Conservation (phyloP, 2,329 filamentous ascomycete species). For the Phialophora macrospora region DNA sequence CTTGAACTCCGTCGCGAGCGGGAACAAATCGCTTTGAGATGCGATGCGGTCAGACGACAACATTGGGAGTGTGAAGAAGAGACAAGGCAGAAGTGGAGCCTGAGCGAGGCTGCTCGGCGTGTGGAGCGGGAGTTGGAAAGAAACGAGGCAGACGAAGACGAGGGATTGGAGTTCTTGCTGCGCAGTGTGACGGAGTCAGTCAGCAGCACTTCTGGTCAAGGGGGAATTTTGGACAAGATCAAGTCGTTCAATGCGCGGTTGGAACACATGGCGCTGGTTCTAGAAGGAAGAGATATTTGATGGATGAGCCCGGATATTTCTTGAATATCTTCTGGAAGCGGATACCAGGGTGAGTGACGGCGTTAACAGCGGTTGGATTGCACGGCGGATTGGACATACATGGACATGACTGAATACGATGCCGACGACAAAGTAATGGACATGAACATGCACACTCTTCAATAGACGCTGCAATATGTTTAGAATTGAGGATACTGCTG, state of each 20-base stretch:
- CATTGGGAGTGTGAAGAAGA: conserved; percentile 49
- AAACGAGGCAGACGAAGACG: conserved; percentile 40
- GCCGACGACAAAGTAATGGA: neutral
- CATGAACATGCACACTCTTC: neutral
- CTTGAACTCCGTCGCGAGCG: conserved; percentile 55
- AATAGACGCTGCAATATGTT: neutral
- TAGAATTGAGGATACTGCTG: neutral
- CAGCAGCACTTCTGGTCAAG: conserved; percentile 48
- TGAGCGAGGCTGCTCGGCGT: conserved; percentile 45
- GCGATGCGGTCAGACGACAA: conserved; percentile 54
- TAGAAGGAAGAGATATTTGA: conserved; percentile 28
- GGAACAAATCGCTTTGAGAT: conserved; percentile 56
- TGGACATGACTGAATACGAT: neutral
- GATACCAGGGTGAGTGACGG: neutral
- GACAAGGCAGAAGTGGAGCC: conserved; percentile 38
- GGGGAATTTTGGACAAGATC: conserved; percentile 50
- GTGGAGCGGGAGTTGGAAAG: conserved; percentile 50
- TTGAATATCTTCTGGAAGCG: neutral
- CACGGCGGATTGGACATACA: neutral
- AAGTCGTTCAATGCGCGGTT: conserved; percentile 51
- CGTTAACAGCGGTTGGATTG: neutral
- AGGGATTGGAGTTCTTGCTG: conserved; percentile 51
- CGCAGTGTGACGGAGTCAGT: conserved; percentile 50
- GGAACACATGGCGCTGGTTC: conserved; percentile 42
- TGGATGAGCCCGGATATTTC: neutral